Evolutionary conservation across 78 protist species (phyloP), one percentile per base, ranked within the genome.

Genomic region (Dictyostelium brefeldianum): DNA sequence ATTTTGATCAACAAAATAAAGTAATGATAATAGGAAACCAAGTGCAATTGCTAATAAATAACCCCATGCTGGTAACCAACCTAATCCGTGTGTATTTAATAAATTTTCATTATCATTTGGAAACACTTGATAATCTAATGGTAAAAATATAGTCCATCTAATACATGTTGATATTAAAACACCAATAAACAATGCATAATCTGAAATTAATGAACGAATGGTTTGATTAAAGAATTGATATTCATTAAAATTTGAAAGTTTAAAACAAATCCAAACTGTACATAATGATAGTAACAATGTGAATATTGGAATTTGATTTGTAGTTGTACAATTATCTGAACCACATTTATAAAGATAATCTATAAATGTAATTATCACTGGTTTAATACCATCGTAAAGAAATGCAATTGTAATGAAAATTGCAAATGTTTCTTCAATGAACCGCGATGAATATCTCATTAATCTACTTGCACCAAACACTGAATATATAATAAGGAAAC

Each of bases 311-410:
- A 41, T 22, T 53, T 56, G 84, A 62, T 56, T 51, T 2, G 48
- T 20, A 54, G 14, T 59, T 0, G 5, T 4, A 6, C 75, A 25
- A 41, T 15, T 3, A 56, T 50, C 59, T 25, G n/a, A 20, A 25
- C 57, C 43, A 25, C 71, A 36, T 20, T 22, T 2, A 57, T 79
- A 79, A n/a, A 79, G 73, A 79, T 79, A 17, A 56, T 79, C 71
- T 10, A 79, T 56, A 43, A 79, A 79, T 79, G 57, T 20, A 15
- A 31, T 11, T 18, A 79, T 31, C 3, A 79, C 57, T 15, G 84
- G 84, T n/a, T 79, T 79, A 3, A 79, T 79, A 36, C 84, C 84
- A 56, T 79, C 84, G 36, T 79, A 79, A 6, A 79, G 41, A n/a
- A 79, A 79, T 7, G 84, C 84, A 3, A 79, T 56, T 1, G 84